A percentile compares a stretch with the other conserved stretches of the same genome.
Evolutionary conservation across 2,329 filamentous ascomycete genomes (phyloP).

Genomic region (Cladosporium sp.): DNA sequence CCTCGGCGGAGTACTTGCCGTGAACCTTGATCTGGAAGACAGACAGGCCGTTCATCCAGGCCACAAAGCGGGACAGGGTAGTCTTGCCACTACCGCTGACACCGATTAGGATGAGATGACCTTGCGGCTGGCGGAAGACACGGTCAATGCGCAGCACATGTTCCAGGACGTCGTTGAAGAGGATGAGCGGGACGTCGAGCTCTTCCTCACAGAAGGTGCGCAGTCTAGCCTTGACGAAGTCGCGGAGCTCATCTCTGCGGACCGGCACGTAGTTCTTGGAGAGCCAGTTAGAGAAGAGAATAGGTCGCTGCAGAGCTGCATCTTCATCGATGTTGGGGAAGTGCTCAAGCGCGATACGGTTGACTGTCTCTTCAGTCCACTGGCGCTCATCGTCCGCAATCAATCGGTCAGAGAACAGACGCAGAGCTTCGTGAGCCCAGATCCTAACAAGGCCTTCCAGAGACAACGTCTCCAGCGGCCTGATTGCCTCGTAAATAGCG

Average conservation of each 20-base stretch:
- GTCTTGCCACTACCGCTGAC: slow-evolving; percentile 99
- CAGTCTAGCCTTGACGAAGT: slow-evolving; percentile 94
- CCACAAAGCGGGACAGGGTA: slow-evolving; percentile 92
- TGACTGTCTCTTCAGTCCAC: slow-evolving; percentile 89
- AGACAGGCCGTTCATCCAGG: slow-evolving; percentile 99
- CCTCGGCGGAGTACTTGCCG: slow-evolving; percentile 93
- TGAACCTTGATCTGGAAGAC: slow-evolving; percentile 99
- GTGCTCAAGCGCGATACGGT: slow-evolving; percentile 76
- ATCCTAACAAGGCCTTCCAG: slow-evolving; percentile 91
- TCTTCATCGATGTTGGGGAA: slow-evolving; percentile 95
- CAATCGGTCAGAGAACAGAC: slow-evolving; percentile 94
- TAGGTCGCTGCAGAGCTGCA: slow-evolving; percentile 82
- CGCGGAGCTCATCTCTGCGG: slow-evolving; percentile 86
- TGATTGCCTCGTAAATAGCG: slow-evolving; percentile 93
- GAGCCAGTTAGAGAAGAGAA: slow-evolving; percentile 98
- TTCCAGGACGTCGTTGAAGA: slow-evolving; percentile 99
- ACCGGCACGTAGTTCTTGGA: slow-evolving; percentile 98
- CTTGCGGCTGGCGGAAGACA: slow-evolving; percentile 96
- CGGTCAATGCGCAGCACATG: slow-evolving; percentile 97
- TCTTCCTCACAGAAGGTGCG: slow-evolving; percentile 99
- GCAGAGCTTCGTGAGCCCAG: slow-evolving; percentile 94
- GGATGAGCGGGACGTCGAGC: slow-evolving; percentile 92
- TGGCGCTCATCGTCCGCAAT: slow-evolving; percentile 88
- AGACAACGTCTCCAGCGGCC: slow-evolving; percentile 78
- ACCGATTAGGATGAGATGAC: slow-evolving; percentile 95